phyloP scores from a whole-genome alignment of 129 eudicot genomes.

The Silybum marianum region DNA sequence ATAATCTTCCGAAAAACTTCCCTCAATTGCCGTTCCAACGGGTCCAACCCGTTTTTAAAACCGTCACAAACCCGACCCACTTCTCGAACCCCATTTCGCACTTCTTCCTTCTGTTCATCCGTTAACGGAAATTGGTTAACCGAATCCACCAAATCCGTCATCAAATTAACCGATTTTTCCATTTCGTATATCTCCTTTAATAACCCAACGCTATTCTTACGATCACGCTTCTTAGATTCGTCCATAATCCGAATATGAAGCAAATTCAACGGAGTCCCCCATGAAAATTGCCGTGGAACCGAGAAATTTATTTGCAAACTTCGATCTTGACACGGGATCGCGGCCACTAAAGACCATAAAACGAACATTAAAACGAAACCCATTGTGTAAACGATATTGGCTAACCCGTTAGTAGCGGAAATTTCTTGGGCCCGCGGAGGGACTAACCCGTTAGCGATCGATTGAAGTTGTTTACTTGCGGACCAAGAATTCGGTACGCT shows the following conservation, averaged over 20 bases:
- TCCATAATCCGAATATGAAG: slow-evolving; percentile 70
- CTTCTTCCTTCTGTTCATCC: slow-evolving; percentile 63
- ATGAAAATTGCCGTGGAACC: slow-evolving; percentile 65
- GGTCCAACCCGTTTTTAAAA: slow-evolving; percentile 63
- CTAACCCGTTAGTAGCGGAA: slow-evolving; percentile 62
- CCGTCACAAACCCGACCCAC: slow-evolving; percentile 43
- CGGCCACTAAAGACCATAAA: slow-evolving; percentile 79
- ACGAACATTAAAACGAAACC: slow-evolving; percentile 71
- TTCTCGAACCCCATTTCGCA: slow-evolving; percentile 45
- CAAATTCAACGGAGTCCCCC: slow-evolving; percentile 61
- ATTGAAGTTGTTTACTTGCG: slow-evolving; percentile 87
- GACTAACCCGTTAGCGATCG: slow-evolving; percentile 56
- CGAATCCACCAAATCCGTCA: slow-evolving; percentile 73
- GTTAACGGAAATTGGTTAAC: slow-evolving; percentile 59
- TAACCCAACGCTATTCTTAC: slow-evolving; percentile 54
- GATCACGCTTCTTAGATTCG: slow-evolving; percentile 67
- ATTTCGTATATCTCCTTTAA: slow-evolving; percentile 69
- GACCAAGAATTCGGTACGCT: slow-evolving; percentile 90
- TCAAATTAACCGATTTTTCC: slow-evolving; percentile 54
- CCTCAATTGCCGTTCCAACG: slow-evolving; percentile 67
- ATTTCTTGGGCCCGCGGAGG: slow-evolving; percentile 67
- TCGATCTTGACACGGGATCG: slow-evolving; percentile 89
- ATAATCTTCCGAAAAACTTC: slow-evolving; percentile 68
- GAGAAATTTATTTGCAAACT: slow-evolving; percentile 58
- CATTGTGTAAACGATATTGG: slow-evolving; percentile 66